Conservation (phyloP, 2,329 filamentous ascomycete genomes). For the Trichophyton schoenleinii region DNA sequence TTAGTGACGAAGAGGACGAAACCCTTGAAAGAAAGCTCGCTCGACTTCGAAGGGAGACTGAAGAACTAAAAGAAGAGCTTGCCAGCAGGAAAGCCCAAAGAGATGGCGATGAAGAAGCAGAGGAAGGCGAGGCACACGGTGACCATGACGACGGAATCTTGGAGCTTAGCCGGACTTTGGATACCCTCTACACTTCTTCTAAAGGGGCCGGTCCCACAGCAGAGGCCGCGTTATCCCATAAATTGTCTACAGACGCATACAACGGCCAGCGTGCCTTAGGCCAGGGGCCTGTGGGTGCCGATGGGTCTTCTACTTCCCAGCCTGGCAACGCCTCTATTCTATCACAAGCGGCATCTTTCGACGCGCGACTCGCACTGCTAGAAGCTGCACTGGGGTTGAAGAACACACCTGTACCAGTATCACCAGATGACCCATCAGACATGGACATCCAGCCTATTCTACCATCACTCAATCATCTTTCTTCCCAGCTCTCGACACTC, state of each 20-base stretch:
- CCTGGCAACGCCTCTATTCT: constrained; percentile 41
- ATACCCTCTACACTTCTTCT: constrained; percentile 43
- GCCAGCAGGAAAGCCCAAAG: constrained; percentile 39
- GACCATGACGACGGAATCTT: constrained; percentile 46
- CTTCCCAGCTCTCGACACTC: constrained; percentile 66
- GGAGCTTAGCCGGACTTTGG: constrained; percentile 59
- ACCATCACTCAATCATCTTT: constrained; percentile 66
- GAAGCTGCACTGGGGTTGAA: constrained; percentile 73
- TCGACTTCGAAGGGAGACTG: constrained; percentile 68
- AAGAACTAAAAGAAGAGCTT: constrained; percentile 51
- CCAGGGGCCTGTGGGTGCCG: background rate
- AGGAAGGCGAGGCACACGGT: constrained; percentile 26
- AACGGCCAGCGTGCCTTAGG: background rate
- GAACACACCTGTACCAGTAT: constrained; percentile 48
- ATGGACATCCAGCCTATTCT: constrained; percentile 52
- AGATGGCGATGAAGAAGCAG: constrained; percentile 38
- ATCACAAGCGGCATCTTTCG: constrained; percentile 75
- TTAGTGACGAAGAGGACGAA: constrained; percentile 70
- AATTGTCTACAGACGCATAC: constrained; percentile 17
- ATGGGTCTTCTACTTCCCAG: background rate
- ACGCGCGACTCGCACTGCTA: constrained; percentile 62
- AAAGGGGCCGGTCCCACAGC: constrained; percentile 21
- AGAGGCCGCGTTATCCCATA: constrained; percentile 25
- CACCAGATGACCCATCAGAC: constrained; percentile 39
- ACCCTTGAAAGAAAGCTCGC: constrained; percentile 66